Base-by-base conservation (phyloP, 1,284 basidiomycete species). In the Athelia psychrophila region DNA sequence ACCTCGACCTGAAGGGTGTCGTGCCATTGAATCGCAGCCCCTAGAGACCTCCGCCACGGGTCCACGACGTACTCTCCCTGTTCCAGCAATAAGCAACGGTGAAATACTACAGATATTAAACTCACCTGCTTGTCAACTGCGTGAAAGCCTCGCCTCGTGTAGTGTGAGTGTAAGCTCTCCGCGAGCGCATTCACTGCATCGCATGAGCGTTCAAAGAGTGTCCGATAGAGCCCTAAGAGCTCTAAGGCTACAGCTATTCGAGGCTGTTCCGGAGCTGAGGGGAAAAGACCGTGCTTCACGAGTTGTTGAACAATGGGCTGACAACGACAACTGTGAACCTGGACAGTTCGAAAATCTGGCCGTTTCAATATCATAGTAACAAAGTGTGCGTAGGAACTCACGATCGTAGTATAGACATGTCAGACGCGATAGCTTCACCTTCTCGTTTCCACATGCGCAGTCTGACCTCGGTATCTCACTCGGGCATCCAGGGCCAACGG, bases 171-270 rank as follows among this genome's bases (percentile, higher is more conserved):
- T 3, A 62, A 33, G 18, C 58, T 60, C 23, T 33, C 45, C 20
- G 61, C 56, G 19, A 64, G 20, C 1, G 60, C 58, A 16, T 52
- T 54, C 2, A 61, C 45, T 1, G 62, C 62, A 52, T 64, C 61
- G 27, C 60, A 59, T 2, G 61, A 62, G 6, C 51, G 53, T 32
- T 63, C 56, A 46, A 60, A 60, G 1, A 60, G 50, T 4, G 55
- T 47, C 12, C 46, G 48, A 48, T 59, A 63, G 33, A 63, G 56
- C 18, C 57, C 52, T 12, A 62, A 54, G 12, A 61, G 33, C 20
- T 49, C 48, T 22, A 63, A 54, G 3, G 56, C 56, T 20, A 63
- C 32, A 3, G 59, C 60, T 16, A 58, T 54, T 18, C 52, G 53
- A 13, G 57, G 54, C n/a, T 54, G 49, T 2, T 40, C n/a, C 10